Base-by-base conservation (phyloP, 1,284 basidiomycete genomes). In the Fistulina hepatica region DNA sequence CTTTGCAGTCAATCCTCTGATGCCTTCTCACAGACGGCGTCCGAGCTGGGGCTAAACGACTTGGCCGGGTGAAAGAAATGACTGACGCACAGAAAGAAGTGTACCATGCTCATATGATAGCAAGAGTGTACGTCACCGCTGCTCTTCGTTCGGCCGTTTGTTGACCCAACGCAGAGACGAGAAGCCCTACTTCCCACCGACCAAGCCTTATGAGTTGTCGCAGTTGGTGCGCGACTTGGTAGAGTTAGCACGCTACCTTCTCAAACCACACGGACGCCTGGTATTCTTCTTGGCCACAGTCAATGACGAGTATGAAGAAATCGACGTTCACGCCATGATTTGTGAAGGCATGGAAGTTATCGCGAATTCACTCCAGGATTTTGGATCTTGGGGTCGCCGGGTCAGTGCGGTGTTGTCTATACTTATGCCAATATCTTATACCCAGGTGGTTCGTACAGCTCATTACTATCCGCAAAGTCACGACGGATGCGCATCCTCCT, bases 261-360 rank as follows among this genome's bases (percentile, higher is more conserved):
- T 99, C 19, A 85, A 78, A 42, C 86, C 88, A 0, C 71, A 71
- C 12, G 95, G 95, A 11, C 67, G 95, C 23, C 72, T 99, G 6
- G 94, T 98, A 1, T 97, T 93, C 61, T 95, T 93, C 68, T 67
- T 97, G 17, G 93, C 92, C 0, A 94, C 92, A 0, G 83, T 93
- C 15, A 88, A 77, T 11, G 90, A 92, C 34, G 83, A 91, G 39
- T 97, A 92, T 54, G 75, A 81, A 46, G 83, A 88, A 47, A 65
- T 93, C 2, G 92, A 97, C 52, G 65, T 95, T 2, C 57, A 73
- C 21, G 67, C 76, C 0, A 69, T 79, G 63, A 58, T 81, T 3
- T 83, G 81, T 48, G 80, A 86, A 23, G 92, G 91, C 1, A 91
- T 98, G 81, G 78, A 79, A 50, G 61, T 92, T 11, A 70, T 91